Evolutionary conservation across 495 filamentous ascomycete species (phyloP).

Genomic region (Aspergillus bertholletiae): DNA sequence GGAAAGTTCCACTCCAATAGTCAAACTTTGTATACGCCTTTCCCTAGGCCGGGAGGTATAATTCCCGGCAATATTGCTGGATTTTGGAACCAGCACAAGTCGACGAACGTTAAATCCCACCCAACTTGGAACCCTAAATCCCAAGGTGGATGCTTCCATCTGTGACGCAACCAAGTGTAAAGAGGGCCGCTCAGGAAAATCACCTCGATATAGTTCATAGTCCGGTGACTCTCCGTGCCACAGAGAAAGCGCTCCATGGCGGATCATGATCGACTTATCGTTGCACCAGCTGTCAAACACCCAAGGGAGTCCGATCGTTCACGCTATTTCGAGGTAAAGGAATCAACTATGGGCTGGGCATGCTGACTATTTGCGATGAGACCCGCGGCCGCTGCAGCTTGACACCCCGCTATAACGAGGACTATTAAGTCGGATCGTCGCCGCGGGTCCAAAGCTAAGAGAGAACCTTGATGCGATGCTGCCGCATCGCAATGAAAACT

Average conservation of each 20-base stretch:
- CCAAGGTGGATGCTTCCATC: too few relatives aligned
- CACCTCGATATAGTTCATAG: too few relatives aligned
- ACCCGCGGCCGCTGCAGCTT: neutral
- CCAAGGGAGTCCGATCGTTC: too few relatives aligned
- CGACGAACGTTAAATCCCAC: conserved; percentile 1
- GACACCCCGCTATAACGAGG: neutral
- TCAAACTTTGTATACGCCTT: neutral
- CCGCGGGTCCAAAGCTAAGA: neutral
- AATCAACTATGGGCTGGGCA: neutral
- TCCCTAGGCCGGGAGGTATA: neutral
- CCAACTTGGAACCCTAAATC: neutral
- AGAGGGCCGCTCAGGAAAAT: too few relatives aligned
- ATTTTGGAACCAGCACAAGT: neutral
- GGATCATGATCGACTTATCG: too few relatives aligned
- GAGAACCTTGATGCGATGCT: neutral
- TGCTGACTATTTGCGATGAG: neutral
- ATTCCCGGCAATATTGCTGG: neutral
- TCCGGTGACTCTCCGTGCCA: too few relatives aligned
- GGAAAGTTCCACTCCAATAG: neutral
- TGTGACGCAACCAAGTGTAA: too few relatives aligned
- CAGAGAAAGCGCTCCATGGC: too few relatives aligned
- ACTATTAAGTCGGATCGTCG: neutral
- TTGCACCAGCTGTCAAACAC: too few relatives aligned
- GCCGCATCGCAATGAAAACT: neutral
- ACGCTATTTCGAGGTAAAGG: neutral